Evolutionary conservation across 768 basidiomycete species (phyloP).

Genomic region (Phylloporus arenicola): DNA sequence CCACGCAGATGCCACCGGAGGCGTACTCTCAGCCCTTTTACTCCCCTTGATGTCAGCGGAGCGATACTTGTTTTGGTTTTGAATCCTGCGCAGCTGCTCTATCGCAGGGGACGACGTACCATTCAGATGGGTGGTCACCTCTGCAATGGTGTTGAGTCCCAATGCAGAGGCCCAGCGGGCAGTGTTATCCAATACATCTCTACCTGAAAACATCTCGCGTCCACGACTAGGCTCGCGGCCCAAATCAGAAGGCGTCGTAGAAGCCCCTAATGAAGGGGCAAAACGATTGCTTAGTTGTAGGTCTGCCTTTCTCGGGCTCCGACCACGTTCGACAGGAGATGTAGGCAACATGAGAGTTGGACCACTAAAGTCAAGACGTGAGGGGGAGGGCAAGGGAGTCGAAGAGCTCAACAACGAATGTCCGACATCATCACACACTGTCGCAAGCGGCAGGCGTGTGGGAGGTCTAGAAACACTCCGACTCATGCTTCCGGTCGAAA

Average conservation of each 20-base stretch:
- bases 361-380: conserved; percentile 26
- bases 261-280: conserved; percentile 20
- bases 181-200: conserved; percentile 23
- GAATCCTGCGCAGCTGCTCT: conserved; percentile 21
- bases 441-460: conserved; percentile 20
- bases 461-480: conserved; percentile 40
- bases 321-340: conserved; percentile 25
- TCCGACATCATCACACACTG: conserved; percentile 23
- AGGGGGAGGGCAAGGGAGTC: conserved; percentile 14
- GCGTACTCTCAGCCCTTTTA: conserved; percentile 29
- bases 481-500: conserved; percentile 35
- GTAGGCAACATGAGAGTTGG: conserved; percentile 18
- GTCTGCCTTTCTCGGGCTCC: conserved; percentile 21
- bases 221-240: conserved; percentile 18
- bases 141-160: conserved; percentile 18
- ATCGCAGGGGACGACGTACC: conserved; percentile 14
- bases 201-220: conserved; percentile 15
- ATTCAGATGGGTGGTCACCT: conserved; percentile 14
- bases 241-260: conserved; percentile 22
- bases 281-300: conserved; percentile 10
- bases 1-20: conserved; percentile 25
- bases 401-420: conserved; percentile 15
- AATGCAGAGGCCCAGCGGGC: conserved; percentile 27
- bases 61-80: not conserved
- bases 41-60: not conserved